Base-by-base conservation (phyloP, 208 protist species). In the Trypanosoma cruzi region DNA sequence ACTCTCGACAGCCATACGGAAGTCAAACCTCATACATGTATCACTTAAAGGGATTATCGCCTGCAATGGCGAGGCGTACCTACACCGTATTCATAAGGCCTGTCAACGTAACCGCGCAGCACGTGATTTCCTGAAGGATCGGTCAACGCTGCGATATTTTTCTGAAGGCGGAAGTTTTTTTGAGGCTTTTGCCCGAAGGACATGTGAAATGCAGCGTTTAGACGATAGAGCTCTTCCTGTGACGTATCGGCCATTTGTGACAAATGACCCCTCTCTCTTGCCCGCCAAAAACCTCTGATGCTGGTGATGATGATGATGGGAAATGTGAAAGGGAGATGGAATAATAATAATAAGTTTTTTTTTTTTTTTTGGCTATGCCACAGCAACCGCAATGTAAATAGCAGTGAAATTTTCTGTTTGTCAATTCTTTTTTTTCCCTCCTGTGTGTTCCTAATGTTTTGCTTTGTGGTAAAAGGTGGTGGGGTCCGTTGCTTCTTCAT, bases 211-310 rank as follows among this genome's bases (percentile, higher is more conserved):
- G 42, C 24, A 44, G 14, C n/a, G 2, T 49, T 5, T 16, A 13
- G 31, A 59, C 24, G 31, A 24, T 3, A 48, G 49, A 2, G 86
- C 79, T 1, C 70, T 95, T 52, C 89, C 85, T 22, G 67, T 42
- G 7, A 73, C 68, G 2, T 95, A 92, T 68, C 40, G 68, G 11
- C 67, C 75, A 11, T 95, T 89, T 60, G 86, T 64, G 7, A 86
- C 50, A 48, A 95, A 95, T 73, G 89, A 95, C 49, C 89, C 89
- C 0, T 90, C 86, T 7, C 68, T 82, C 1, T 26, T 7, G 34
- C 26, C 29, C 37, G 50, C 37, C 22, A 56, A 65, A 29, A 48
- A 49, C 22, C 50, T 50, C 10, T 29, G 20, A 16, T 57, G 36
- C 56, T 32, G 24, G 34, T 48, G 44, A 24, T 22, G 4, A 4